A percentile compares a stretch with the other conserved stretches of the same genome.
These are phyloP conservation scores for Yamadazyma scolyti DNA, from an alignment of 805 yeast species.

Conservation along the genomic window DNA sequence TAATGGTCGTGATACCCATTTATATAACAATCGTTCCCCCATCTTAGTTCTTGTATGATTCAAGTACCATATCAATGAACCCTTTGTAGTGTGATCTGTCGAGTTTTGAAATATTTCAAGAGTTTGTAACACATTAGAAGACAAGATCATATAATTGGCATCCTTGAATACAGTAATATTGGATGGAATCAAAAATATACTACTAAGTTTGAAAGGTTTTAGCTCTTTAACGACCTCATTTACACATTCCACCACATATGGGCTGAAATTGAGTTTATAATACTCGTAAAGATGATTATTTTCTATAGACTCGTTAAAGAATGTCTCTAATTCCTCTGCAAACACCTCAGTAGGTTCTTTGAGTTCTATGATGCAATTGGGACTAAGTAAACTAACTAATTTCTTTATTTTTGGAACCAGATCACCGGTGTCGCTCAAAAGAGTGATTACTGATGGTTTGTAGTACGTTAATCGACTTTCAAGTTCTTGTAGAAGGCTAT, in stretches of 20 bases:
- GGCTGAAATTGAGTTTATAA: conserved; percentile 18
- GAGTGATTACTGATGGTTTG: conserved; percentile 68
- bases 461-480: conserved; percentile 73
- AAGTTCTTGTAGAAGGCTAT: conserved; percentile 51
- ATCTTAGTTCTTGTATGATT: conserved; percentile 77
- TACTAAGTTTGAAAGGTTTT: conserved; percentile 57
- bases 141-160: conserved; percentile 51
- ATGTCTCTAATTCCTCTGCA: conserved; percentile 1
- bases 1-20: conserved; percentile 79
- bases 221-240: conserved; percentile 52
- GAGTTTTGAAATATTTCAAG: conserved; percentile 72
- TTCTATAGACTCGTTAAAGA: conserved; percentile 2
- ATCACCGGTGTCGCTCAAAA: conserved; percentile 5
- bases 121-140: conserved; percentile 62
- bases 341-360: conserved; percentile 7
- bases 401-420: conserved; percentile 21
- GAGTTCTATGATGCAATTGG: conserved; percentile 6
- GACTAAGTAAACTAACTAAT: conserved; percentile 13
- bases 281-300: conserved; percentile 18
- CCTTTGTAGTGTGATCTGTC: conserved; percentile 53
- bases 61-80: conserved; percentile 75
- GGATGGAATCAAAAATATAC: conserved; percentile 48
- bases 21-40: conserved; percentile 63
- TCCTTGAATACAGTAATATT: conserved; percentile 53
- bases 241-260: conserved; percentile 32